Base-by-base conservation (phyloP, 305 asterid species). In the Solanum hybrid region DNA sequence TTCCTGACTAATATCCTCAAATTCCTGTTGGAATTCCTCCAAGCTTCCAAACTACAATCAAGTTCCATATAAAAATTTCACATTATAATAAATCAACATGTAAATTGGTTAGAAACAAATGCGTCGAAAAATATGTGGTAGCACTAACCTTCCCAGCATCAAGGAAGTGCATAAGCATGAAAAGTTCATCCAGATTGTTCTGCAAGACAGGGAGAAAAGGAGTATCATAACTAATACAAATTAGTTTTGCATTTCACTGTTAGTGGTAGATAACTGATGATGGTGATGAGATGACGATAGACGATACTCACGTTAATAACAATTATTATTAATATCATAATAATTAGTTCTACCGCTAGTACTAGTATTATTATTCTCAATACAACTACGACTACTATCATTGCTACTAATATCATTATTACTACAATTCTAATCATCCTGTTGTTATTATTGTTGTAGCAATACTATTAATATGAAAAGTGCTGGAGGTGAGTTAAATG, bases 131-230 rank as follows among this genome's bases (percentile, higher is more conserved):
- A 88, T 89, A 27, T 69, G 84, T 40, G 90, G 85, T 35, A 77
- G 85, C 64, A 94, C 97, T 90, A 90, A 97, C 99, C 98, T 97
- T 97, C 88, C 98, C 99, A 89, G 99, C 99, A 93, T 97, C 99
- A 91, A 97, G 99, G 95, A 97, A 97, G 94, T 97, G 99, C 99
- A 97, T 95, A 86, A 97, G 99, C 99, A 97, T 95, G 94, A 97
- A 97, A 90, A 97, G 98, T 90, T 97, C 99, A 89, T 97, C 99
- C 94, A 97, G 92, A 92, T 97, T 96, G 94, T 97, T 97, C 99
- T 97, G 98, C 92, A 93, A 92, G 72, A 86, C 90, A 88, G 87
- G 69, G 4, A 75, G 78, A 69, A 35, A 64, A 75, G 34, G 42
- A 64, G 64, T n/a, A 3, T 81, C 80, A 84, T 73, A 32, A 89